phyloP scores from a whole-genome alignment of 2,329 filamentous ascomycete genomes.

The Colletotrichum eremochloae region DNA sequence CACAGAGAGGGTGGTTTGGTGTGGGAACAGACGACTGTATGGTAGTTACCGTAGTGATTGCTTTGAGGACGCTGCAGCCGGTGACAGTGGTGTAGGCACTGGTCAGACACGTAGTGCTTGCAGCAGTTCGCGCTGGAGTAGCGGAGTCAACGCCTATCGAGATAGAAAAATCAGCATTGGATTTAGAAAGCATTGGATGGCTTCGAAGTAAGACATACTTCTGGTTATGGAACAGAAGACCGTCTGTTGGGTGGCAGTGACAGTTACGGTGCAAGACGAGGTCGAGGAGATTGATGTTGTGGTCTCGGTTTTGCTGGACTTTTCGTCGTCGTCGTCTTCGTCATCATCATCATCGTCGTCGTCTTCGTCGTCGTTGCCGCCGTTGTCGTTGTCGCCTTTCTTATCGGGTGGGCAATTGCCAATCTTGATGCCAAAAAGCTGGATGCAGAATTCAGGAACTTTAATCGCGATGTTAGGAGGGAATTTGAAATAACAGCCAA shows the following conservation, averaged over 20 bases:
- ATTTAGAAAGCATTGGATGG: not conserved
- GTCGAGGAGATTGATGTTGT: conserved; percentile 1
- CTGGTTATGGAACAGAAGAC: conserved; percentile 33
- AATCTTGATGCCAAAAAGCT: conserved; percentile 17
- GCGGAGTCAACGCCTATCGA: not conserved
- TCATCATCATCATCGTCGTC: not conserved
- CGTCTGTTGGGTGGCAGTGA: conserved; percentile 35
- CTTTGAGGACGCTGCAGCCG: conserved; percentile 29
- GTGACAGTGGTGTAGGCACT: conserved; percentile 26
- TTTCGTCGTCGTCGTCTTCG: not conserved
- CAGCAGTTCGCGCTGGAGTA: not conserved
- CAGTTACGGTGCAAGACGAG: conserved; percentile 26
- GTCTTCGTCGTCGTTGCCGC: not conserved
- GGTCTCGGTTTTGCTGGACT: not conserved
- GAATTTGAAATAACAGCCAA: conserved; percentile 14
- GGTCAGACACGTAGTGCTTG: conserved; percentile 15
- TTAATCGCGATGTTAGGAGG: conserved; percentile 24
- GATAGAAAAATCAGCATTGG: not conserved
- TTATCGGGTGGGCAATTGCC: conserved; percentile 7
- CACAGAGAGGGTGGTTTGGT: not conserved
- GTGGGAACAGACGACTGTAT: not conserved
- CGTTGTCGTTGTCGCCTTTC: not conserved
- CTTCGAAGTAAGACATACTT: conserved; percentile 3
- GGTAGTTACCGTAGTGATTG: conserved; percentile 2
- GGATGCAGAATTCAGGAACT: conserved; percentile 19